Percentiles rank a stretch among this genome's conserved stretches.
Conservation (phyloP, 2,329 filamentous ascomycete species). For the Alternaria brassicicola region DNA sequence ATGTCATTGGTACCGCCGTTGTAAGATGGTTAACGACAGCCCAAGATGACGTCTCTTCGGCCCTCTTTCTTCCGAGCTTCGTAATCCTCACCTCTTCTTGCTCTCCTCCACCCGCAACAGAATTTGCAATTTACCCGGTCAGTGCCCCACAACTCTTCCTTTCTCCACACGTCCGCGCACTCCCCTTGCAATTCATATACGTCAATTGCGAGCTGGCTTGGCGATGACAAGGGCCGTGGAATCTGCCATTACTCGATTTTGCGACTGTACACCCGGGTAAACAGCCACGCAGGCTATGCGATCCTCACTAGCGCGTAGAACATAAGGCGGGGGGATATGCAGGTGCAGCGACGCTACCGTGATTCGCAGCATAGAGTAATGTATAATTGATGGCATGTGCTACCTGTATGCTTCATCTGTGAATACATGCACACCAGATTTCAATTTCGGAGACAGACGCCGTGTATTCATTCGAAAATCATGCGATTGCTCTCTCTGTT, state of each 20-base stretch:
- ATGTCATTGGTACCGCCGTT: not conserved
- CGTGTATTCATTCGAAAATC: too few relatives aligned
- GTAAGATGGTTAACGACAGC: not conserved
- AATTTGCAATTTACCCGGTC: not conserved
- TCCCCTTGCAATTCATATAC: conserved; percentile 15
- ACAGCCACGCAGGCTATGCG: not conserved
- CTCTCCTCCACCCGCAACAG: not conserved
- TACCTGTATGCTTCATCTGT: not conserved
- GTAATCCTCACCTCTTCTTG: not conserved
- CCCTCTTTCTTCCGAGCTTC: not conserved
- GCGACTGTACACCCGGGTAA: not conserved
- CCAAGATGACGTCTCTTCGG: not conserved
- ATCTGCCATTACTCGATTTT: not conserved
- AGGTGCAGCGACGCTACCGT: not conserved
- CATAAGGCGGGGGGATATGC: not conserved
- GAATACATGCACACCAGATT: not conserved
- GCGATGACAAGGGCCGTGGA: conserved; percentile 10
- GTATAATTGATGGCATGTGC: not conserved
- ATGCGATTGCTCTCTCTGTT: not conserved
- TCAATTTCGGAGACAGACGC: not conserved
- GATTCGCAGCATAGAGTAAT: not conserved
- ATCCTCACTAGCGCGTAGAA: not conserved
- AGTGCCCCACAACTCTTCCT: not conserved
- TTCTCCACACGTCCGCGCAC: not conserved
- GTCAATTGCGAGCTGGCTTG: conserved; percentile 20